These are phyloP conservation scores for Trichoderma gracile DNA, from an alignment of 2,329 filamentous ascomycete species.

Conservation along the genomic window DNA sequence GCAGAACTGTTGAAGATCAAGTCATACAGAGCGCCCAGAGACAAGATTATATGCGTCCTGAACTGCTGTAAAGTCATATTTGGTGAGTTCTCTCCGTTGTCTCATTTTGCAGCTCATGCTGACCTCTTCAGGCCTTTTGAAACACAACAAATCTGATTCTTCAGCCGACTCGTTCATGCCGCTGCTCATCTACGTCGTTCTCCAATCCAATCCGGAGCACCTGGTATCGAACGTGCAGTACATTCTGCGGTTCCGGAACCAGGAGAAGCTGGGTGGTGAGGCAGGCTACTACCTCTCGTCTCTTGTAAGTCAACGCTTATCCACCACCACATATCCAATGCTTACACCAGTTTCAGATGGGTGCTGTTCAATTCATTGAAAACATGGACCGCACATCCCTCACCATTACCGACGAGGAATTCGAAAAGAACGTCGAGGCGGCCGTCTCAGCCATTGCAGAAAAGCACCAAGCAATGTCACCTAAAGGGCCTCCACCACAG, in stretches of 20 bases:
- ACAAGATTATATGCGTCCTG: constrained; percentile 97
- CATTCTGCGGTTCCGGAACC: constrained; percentile 93
- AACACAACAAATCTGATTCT: constrained; percentile 89
- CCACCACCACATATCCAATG: not conserved
- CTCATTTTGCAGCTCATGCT: not conserved
- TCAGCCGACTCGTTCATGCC: constrained; percentile 97
- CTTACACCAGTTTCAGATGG: constrained; percentile 59
- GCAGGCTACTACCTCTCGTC: constrained; percentile 98
- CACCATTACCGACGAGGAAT: constrained; percentile 92
- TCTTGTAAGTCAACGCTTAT: constrained; percentile 55
- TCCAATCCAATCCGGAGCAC: constrained; percentile 92
- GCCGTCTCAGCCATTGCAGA: constrained; percentile 95
- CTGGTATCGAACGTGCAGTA: constrained; percentile 98
- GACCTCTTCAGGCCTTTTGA: constrained; percentile 68
- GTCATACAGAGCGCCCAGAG: constrained; percentile 91
- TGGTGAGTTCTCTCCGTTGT: constrained; percentile 53
- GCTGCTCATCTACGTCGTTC: constrained; percentile 89
- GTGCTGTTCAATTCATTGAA: constrained; percentile 94
- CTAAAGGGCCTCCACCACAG: constrained; percentile 37
- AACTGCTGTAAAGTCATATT: constrained; percentile 99
- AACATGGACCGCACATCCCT: constrained; percentile 91
- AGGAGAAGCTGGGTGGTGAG: constrained; percentile 96
- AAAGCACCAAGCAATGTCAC: constrained; percentile 66
- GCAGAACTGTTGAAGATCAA: constrained; percentile 92
- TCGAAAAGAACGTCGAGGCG: constrained; percentile 93